Evolutionary conservation across 305 asterid species (phyloP), one percentile per base, ranked within the genome.

Genomic region (Solanum hybrid): DNA sequence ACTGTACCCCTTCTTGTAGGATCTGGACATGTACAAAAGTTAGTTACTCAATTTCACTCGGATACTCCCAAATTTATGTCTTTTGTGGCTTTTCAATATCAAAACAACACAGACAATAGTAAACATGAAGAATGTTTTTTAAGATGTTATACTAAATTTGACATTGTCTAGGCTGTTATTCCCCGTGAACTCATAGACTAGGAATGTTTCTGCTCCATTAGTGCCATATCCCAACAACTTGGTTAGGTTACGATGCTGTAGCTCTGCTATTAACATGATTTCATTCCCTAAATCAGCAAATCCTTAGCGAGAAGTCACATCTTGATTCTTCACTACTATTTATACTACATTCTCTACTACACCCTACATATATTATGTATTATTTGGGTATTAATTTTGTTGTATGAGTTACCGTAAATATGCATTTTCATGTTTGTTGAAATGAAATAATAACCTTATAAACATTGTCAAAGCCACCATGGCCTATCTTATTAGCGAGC

Each of bases 391-490:
- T 0, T 51, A 51, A 1, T 15, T 51, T 1, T 12, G 9, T 14
- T 38, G 10, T 34, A 0, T 35, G n/a, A 36, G 24, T 36, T 71
- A 66, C 26, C 5, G 17, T 37, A 64, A 26, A 66, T 71, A 36
- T 66, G 36, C 69, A 86, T 77, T 76, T 77, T 7, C 13, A 56
- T 89, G 13, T 11, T 26, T 80, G 27, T 27, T 11, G 29, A 27
- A 38, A 37, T 10, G 35, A 66, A 40, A 80, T 38, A 17, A 5
- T 78, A 91, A 93, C 95, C 94, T 91, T 86, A 88, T 92, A 94
- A 56, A 94, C 95, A 19, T 92, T 88, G 38, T 92, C 97, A 85
- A 93, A 94, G 56, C 95, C 97, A 34, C 95, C 95, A 89, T 94
- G 85, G 37, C 95, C 95, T 77, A 94, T 91, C 93, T 92, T 92